Percentiles rank a stretch among this genome's conserved stretches.
Conservation (phyloP, 2,329 filamentous ascomycete species). For the Exophiala spinifera region DNA sequence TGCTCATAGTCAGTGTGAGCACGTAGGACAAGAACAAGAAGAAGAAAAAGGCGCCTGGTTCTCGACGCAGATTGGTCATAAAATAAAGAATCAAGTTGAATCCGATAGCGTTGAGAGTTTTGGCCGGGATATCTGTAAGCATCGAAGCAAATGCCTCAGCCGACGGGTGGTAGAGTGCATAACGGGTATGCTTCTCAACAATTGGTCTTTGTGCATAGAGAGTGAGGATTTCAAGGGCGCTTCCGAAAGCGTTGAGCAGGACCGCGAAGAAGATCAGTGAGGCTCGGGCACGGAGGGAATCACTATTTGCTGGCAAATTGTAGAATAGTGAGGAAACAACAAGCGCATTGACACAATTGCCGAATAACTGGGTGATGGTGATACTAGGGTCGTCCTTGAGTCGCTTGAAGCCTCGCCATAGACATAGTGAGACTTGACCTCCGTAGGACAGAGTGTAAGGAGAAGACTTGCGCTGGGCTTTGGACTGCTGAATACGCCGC, state of each 20-base stretch:
- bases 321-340: conserved; percentile 68
- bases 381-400: conserved; percentile 63
- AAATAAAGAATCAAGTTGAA: conserved; percentile 86
- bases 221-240: conserved; percentile 67
- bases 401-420: conserved; percentile 62
- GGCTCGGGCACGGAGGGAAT: conserved; percentile 61
- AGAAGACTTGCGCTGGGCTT: conserved; percentile 43
- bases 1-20: conserved; percentile 56
- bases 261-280: conserved; percentile 64
- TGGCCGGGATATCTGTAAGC: conserved; percentile 80
- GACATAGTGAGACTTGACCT: conserved; percentile 54
- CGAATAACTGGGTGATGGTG: conserved; percentile 60
- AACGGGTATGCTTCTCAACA: conserved; percentile 83
- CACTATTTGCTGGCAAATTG: conserved; percentile 55
- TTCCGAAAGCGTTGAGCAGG: conserved; percentile 59
- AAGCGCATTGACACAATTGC: conserved; percentile 57
- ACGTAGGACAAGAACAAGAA: conserved; percentile 68
- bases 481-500: conserved; percentile 43
- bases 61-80: conserved; percentile 74
- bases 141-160: conserved; percentile 83
- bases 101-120: conserved; percentile 66
- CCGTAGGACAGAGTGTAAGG: conserved; percentile 55
- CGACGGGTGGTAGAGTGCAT: conserved; percentile 84
- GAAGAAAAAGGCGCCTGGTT: conserved; percentile 77
- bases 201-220: conserved; percentile 87